Conservation (phyloP, 805 yeast genomes). For the Pichia eremophila region DNA sequence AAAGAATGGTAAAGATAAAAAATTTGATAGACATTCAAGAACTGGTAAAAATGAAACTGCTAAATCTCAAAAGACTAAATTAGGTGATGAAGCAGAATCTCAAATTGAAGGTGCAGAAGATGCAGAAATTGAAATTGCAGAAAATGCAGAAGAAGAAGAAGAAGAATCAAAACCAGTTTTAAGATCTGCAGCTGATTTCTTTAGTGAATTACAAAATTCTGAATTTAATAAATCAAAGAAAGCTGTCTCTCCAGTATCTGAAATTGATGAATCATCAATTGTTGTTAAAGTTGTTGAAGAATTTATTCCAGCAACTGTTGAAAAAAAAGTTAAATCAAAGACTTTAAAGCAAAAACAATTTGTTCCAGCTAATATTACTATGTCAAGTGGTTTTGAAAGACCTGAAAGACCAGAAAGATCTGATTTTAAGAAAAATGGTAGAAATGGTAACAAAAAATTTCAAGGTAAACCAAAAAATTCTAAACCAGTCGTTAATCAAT, state of each 20-base stretch:
- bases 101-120: conserved; percentile 43
- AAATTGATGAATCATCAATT: conserved; percentile 46
- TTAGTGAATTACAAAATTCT: conserved; percentile 52
- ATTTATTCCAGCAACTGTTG: conserved; percentile 48
- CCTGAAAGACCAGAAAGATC: conserved; percentile 25
- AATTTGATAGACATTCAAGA: conserved; percentile 80
- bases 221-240: conserved; percentile 23
- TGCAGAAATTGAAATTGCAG: conserved; percentile 39
- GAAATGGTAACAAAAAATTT: conserved; percentile 3
- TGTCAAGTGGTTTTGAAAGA: conserved; percentile 40
- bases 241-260: conserved; percentile 28
- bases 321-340: conserved; percentile 65
- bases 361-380: conserved; percentile 66
- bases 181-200: conserved; percentile 81
- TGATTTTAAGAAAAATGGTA: conserved; percentile 16
- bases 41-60: conserved; percentile 75
- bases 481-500: conserved; percentile 22
- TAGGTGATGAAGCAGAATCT: conserved; percentile 71
- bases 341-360: conserved; percentile 71
- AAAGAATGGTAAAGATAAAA: conserved; percentile 39
- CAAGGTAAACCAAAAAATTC: conserved; percentile 10
- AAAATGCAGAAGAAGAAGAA: conserved; percentile 31
- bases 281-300: conserved; percentile 57
- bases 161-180: conserved; percentile 38
- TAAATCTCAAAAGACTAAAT: conserved; percentile 76